These are phyloP conservation scores for Pueraria montana DNA, from an alignment of 306 rosid species.

Conservation along the genomic window DNA sequence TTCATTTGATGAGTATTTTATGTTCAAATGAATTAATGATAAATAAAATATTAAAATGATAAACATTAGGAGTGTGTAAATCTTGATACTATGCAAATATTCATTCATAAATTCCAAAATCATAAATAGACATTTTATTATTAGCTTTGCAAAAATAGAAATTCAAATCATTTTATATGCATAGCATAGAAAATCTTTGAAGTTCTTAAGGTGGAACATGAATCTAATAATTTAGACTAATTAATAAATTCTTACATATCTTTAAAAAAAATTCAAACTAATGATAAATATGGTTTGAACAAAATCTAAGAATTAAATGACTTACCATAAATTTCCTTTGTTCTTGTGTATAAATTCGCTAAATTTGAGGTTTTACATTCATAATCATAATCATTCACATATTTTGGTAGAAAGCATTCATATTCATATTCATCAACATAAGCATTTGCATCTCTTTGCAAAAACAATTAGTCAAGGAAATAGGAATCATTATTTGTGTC, in stretches of 20 bases:
- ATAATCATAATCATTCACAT: background rate
- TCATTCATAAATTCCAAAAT: background rate
- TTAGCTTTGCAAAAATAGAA: background rate
- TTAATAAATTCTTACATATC: background rate
- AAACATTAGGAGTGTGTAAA: background rate
- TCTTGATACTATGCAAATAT: background rate
- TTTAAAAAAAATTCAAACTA: background rate
- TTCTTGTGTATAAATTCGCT: background rate
- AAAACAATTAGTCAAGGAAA: too few relatives aligned
- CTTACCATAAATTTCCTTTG: background rate
- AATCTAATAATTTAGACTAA: background rate
- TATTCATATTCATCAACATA: background rate
- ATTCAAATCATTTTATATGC: background rate
- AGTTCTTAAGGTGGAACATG: background rate
- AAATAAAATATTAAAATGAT: too few relatives aligned
- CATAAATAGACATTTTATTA: background rate
- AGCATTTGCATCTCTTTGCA: too few relatives aligned
- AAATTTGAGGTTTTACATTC: background rate
- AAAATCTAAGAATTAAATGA: background rate
- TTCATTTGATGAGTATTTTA: background rate
- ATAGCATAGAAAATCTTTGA: background rate
- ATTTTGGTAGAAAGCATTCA: background rate
- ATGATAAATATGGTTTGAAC: background rate
- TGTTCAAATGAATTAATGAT: too few relatives aligned
- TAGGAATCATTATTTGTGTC: background rate